phyloP scores from a whole-genome alignment of 768 basidiomycete species.

The Lentinus brumalis region DNA sequence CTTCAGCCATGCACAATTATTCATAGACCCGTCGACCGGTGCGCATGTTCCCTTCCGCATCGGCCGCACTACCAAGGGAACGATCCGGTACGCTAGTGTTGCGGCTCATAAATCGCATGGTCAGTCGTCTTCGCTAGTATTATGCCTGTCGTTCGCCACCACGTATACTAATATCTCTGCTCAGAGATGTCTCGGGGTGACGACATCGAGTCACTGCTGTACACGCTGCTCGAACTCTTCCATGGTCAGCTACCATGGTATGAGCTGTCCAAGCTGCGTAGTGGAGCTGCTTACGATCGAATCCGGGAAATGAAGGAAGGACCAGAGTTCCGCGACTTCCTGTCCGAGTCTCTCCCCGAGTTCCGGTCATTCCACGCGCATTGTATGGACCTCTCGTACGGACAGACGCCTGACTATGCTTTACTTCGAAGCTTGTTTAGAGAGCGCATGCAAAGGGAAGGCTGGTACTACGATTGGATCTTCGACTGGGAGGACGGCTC shows the following conservation, averaged over 20 bases:
- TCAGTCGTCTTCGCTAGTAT: neutral
- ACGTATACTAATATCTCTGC: neutral
- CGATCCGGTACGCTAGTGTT: slow-evolving; percentile 16
- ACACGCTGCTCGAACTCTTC: slow-evolving; percentile 25
- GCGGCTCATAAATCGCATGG: slow-evolving; percentile 15
- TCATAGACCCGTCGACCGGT: slow-evolving; percentile 14
- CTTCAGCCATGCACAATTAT: slow-evolving; percentile 21
- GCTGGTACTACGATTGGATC: slow-evolving; percentile 12
- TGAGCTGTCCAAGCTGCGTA: too few relatives aligned
- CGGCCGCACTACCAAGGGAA: slow-evolving; percentile 11
- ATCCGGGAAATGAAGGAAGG: slow-evolving; percentile 21
- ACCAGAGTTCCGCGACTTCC: neutral
- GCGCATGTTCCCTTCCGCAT: slow-evolving; percentile 20
- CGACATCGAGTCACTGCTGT: slow-evolving; percentile 27
- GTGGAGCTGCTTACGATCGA: neutral
- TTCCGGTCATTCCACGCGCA: slow-evolving; percentile 22
- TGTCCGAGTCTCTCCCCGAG: slow-evolving; percentile 12
- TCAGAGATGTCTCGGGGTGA: slow-evolving; percentile 27
- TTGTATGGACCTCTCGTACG: slow-evolving; percentile 22
- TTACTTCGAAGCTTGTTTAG: slow-evolving; percentile 18
- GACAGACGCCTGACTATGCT: slow-evolving; percentile 25
- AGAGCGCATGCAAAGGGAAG: slow-evolving; percentile 1
- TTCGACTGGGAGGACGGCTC: slow-evolving; percentile 14
- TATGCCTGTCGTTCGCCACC: neutral
- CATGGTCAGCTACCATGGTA: slow-evolving; percentile 28